Base-by-base conservation (phyloP, 805 yeast genomes). In the Lachancea kluyveri region DNA sequence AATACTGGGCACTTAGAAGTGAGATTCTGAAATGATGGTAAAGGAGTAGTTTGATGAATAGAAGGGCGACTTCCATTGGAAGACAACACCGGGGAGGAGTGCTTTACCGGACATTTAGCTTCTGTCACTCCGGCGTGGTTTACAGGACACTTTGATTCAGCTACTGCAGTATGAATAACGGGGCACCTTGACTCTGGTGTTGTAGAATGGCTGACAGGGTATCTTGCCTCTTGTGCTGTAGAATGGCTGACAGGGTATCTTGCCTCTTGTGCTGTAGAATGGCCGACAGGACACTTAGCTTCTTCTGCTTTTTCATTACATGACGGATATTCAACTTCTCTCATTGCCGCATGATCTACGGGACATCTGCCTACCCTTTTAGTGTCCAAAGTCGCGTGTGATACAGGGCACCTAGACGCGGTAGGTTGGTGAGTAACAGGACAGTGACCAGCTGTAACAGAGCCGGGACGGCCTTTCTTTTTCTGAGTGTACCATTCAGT, bases 401-500 rank as follows among this genome's bases (percentile, higher is more conserved):
- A 18, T 8, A 34, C 24, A 5, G 36, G 33, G 24, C 38, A 30
- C 24, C 29, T 28, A 8, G 41, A 36, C 5, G 33, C 35, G 8
- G 33, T 26, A 12, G 31, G 21, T 17, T 28, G 29, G 19, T 42
- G 47, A 14, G 45, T 38, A 3, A 51, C 51, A 1, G 59, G 59
- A 28, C 57, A 50, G 31, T 39, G 47, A n/a, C 47, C 47, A 8
- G 30, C 18, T 9, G 30, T 19, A 6, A 16, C 17, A 17, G 21
- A 26, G 17, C 18, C 9, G 17, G 28, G 23, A 8, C 18, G 33
- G 23, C 38, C 23, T 22, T 39, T 36, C 20, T 40, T 27, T 36
- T 46, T 51, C 29, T 55, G 54, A 20, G 41, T 40, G 27, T 54
- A 54, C 57, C 58, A 55, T 28, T 57, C 62, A 30, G 50, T 41